These are phyloP conservation scores for Poterioochromonas sp. DNA, from an alignment of 352 stramenopile species.

Conservation along the genomic window DNA sequence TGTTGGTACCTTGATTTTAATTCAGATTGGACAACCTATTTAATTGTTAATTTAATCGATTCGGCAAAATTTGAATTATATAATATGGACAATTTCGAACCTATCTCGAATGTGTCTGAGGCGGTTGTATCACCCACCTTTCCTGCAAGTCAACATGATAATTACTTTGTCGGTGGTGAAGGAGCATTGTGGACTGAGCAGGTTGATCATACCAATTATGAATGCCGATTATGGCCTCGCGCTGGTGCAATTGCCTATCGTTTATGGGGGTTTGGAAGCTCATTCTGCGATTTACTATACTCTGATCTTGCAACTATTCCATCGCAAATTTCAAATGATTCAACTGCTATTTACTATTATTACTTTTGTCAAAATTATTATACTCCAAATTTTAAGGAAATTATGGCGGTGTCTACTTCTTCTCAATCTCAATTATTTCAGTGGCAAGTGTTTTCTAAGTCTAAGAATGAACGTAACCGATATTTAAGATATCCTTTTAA, in stretches of 20 bases:
- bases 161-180: constrained; percentile 33
- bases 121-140: background rate
- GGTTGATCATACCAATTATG: constrained; percentile 32
- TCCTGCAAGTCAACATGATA: background rate
- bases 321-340: background rate
- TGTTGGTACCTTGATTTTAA: constrained; percentile 35
- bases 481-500: background rate
- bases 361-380: background rate
- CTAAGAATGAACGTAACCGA: too few species aligned
- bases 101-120: background rate
- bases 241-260: background rate
- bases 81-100: background rate
- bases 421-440: background rate
- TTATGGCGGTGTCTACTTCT: too few species aligned
- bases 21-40: constrained; percentile 4
- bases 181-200: constrained; percentile 34
- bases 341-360: background rate
- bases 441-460: background rate
- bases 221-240: constrained; percentile 25
- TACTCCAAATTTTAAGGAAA: background rate
- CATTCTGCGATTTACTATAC: background rate
- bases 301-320: background rate
- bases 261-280: constrained; percentile 1
- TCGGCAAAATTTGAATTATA: too few species aligned
- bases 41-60: background rate